A percentile compares a stretch with the other conserved stretches of the same genome.
Conservation (phyloP, 352 stramenopile genomes). For the Globisporangium solare region DNA sequence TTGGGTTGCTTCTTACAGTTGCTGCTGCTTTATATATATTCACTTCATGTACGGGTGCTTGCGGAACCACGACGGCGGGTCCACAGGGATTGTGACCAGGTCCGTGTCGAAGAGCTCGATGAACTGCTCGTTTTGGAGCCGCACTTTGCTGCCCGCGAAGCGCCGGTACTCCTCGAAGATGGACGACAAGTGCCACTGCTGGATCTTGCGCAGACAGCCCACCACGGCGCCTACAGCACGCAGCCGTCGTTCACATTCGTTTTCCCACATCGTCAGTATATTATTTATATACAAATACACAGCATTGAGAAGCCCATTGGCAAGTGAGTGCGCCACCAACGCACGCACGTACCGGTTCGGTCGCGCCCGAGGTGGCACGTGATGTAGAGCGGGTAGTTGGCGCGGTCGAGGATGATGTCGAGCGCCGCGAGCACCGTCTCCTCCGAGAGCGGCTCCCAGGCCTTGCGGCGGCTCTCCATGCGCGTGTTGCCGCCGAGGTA, state of each 20-base stretch:
- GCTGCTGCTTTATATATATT: no score
- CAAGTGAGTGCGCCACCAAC: no score
- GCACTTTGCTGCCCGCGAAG: constrained; percentile 88
- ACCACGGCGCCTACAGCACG: constrained; percentile 80
- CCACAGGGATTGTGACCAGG: constrained; percentile 80
- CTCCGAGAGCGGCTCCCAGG: constrained; percentile 81
- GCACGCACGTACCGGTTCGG: constrained; percentile 56
- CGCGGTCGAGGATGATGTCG: constrained; percentile 84
- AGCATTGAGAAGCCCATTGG: background rate
- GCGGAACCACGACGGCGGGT: constrained; percentile 67
- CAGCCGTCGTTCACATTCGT: background rate
- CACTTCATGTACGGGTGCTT: constrained; percentile 39
- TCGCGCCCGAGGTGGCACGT: constrained; percentile 89
- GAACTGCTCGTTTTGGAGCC: constrained; percentile 92
- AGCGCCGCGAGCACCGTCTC: constrained; percentile 90
- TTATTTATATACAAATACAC: background rate
- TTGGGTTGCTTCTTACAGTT: no score
- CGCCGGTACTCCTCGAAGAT: constrained; percentile 93
- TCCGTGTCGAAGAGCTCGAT: constrained; percentile 94
- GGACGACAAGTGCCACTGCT: constrained; percentile 90
- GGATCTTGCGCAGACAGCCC: constrained; percentile 89
- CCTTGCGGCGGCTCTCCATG: constrained; percentile 84
- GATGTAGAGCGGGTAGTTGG: constrained; percentile 90
- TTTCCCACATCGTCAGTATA: no score
- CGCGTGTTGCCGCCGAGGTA: constrained; percentile 85